Evolutionary conservation across 305 asterid genomes (phyloP).

Genomic region (Fraxinus velutina): DNA sequence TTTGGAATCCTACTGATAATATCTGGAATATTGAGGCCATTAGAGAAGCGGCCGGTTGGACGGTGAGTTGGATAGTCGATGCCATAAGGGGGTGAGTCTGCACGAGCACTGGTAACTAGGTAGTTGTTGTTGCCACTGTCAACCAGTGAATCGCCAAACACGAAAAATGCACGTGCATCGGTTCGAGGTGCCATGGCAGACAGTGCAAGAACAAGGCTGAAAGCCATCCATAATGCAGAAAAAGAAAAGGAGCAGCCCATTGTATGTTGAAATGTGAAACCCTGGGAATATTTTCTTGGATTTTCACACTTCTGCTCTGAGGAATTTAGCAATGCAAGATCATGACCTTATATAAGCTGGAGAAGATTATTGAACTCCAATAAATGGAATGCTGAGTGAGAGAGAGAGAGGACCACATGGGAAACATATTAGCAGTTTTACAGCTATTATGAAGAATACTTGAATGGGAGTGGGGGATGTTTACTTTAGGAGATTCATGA

Average conservation of each 20-base stretch:
- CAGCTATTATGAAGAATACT: background rate
- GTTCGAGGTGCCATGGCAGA: constrained; percentile 20
- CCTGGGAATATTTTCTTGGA: background rate
- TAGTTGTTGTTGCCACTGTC: constrained; percentile 72
- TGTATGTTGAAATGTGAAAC: background rate
- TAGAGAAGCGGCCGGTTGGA: constrained; percentile 70
- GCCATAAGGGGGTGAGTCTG: constrained; percentile 69
- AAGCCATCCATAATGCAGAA: constrained; percentile 27
- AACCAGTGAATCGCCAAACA: constrained; percentile 71
- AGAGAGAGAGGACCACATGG: background rate
- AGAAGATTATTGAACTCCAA: background rate
- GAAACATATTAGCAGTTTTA: background rate
- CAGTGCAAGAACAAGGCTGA: constrained; percentile 29
- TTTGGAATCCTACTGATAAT: constrained; percentile 39
- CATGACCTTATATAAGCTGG: constrained; percentile 15
- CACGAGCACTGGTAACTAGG: constrained; percentile 50
- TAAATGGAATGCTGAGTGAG: constrained; percentile 4
- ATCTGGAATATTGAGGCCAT: constrained; percentile 74
- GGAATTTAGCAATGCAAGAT: background rate
- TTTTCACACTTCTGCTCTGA: constrained; percentile 8
- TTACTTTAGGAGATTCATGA: background rate
- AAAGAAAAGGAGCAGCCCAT: constrained; percentile 34
- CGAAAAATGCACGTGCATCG: constrained; percentile 59
- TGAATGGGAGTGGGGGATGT: background rate
- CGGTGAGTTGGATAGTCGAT: constrained; percentile 61